These are phyloP conservation scores for Termitomyces sp. DNA, from an alignment of 1,284 basidiomycete genomes.

Conservation along the genomic window DNA sequence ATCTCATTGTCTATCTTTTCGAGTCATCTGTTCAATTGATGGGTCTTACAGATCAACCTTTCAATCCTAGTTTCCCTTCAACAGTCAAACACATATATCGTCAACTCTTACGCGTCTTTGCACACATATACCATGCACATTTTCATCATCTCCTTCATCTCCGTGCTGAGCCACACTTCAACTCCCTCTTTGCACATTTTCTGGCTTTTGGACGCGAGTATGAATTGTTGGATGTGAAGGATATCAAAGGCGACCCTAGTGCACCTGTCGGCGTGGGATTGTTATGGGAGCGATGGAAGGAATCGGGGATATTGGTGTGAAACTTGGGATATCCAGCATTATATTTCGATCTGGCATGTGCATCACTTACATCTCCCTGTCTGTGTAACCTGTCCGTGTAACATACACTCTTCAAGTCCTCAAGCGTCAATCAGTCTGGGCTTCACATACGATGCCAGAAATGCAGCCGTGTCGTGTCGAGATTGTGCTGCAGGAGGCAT, in stretches of 20 bases:
- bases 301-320: slow-evolving; percentile 42
- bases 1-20: not conserved
- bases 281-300: slow-evolving; percentile 89
- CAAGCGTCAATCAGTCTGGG: not conserved
- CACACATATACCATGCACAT: slow-evolving; percentile 96
- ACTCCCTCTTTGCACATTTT: slow-evolving; percentile 95
- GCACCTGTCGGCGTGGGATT: slow-evolving; percentile 69
- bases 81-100: slow-evolving; percentile 96
- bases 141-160: slow-evolving; percentile 90
- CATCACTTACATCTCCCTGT: not conserved
- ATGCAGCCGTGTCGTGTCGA: no score
- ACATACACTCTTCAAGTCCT: not conserved
- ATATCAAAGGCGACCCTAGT: slow-evolving; percentile 70
- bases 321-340: not conserved
- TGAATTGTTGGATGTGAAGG: slow-evolving; percentile 84
- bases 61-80: slow-evolving; percentile 85
- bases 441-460: not conserved
- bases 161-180: slow-evolving; percentile 94
- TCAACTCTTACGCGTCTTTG: slow-evolving; percentile 94
- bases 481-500: no score
- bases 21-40: not conserved
- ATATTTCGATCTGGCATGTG: not conserved
- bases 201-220: slow-evolving; percentile 91
- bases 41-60: slow-evolving; percentile 67
- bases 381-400: not conserved